Conservation (phyloP, 345 rosid species). For the Arabidopsis thaliana region DNA sequence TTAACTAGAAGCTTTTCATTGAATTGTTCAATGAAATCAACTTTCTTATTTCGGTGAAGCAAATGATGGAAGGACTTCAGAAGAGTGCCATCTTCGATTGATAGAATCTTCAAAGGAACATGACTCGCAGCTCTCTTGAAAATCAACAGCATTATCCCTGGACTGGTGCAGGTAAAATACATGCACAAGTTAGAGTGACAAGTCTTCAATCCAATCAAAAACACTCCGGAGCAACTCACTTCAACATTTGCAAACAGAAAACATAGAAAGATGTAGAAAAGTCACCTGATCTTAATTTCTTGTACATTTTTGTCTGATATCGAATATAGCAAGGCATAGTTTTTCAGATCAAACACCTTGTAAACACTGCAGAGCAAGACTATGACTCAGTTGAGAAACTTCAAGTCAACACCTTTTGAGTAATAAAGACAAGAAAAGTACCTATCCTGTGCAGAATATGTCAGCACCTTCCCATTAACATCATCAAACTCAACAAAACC, state of each 20-base stretch:
- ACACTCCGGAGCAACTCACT: constrained; percentile 47
- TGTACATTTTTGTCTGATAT: constrained; percentile 78
- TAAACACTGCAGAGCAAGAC: constrained; percentile 58
- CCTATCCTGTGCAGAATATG: constrained; percentile 87
- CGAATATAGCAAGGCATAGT: constrained; percentile 80
- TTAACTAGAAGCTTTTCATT: constrained; percentile 95
- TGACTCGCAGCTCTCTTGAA: constrained; percentile 75
- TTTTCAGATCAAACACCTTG: constrained; percentile 92
- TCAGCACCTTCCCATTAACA: constrained; percentile 85
- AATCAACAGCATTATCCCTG: constrained; percentile 90
- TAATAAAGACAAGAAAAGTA: constrained; percentile 33
- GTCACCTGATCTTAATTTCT: constrained; percentile 93
- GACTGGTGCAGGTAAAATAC: constrained; percentile 55
- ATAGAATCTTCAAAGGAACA: constrained; percentile 81
- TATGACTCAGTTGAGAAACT: constrained; percentile 15
- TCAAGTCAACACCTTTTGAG: constrained; percentile 10
- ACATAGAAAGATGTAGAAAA: constrained; percentile 29
- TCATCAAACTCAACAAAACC: constrained; percentile 94
- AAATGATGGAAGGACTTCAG: constrained; percentile 84
- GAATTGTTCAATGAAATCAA: constrained; percentile 91
- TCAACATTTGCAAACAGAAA: constrained; percentile 48
- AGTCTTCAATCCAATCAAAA: constrained; percentile 23
- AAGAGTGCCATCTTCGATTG: constrained; percentile 92
- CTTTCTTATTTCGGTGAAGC: constrained; percentile 90
- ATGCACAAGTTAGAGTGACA: constrained; percentile 13